phyloP scores from a whole-genome alignment of 2,329 filamentous ascomycete species.

The Aspergillus uvarum region DNA sequence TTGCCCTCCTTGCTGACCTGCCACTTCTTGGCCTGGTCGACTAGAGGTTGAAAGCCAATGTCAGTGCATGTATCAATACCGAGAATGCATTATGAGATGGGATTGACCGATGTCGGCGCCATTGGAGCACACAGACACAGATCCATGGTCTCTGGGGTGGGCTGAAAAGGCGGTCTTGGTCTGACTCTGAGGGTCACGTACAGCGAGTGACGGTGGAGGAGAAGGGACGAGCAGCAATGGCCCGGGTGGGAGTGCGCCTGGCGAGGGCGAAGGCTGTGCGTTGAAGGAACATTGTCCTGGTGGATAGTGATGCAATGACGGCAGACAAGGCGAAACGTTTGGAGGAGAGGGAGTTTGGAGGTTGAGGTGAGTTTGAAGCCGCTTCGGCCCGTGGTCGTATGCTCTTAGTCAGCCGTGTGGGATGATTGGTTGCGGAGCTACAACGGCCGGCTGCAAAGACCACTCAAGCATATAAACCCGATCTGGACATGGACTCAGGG shows the following conservation, averaged over 20 bases:
- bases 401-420: conserved; percentile 26
- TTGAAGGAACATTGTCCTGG: conserved; percentile 48
- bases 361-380: conserved; percentile 43
- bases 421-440: conserved; percentile 26
- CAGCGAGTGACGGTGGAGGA: conserved; percentile 46
- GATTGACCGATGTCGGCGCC: conserved; percentile 14
- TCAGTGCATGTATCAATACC: conserved; percentile 23
- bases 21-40: conserved; percentile 44
- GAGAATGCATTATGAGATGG: background rate
- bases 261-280: conserved; percentile 48
- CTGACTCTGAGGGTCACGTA: conserved; percentile 41
- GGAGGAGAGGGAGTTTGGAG: conserved; percentile 33
- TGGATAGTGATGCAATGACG: conserved; percentile 22
- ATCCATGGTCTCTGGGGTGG: conserved; percentile 20
- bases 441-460: conserved; percentile 16
- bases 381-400: conserved; percentile 35
- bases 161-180: conserved; percentile 20
- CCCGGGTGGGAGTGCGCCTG: conserved; percentile 45
- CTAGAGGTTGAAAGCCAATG: conserved; percentile 23
- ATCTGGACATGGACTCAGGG: conserved; percentile 18
- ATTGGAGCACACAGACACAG: conserved; percentile 22
- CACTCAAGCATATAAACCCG: conserved; percentile 17
- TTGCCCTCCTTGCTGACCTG: conserved; percentile 44
- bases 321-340: conserved; percentile 27
- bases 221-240: conserved; percentile 46